Conservation (phyloP, 371 early-diverging fungal species). For the Choanephora cucurbitarum region DNA sequence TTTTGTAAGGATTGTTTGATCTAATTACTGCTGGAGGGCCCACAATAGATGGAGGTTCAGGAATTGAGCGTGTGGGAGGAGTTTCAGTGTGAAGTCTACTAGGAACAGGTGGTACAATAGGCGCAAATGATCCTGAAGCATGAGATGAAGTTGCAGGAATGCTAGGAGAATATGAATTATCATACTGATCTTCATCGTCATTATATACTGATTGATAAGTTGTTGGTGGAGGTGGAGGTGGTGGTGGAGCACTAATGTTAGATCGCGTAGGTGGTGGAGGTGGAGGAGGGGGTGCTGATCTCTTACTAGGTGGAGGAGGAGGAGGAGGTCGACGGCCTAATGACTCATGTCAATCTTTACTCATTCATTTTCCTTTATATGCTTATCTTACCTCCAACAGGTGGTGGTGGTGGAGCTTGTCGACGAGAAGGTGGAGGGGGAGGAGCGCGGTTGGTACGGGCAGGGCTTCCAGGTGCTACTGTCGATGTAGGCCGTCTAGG, state of each 20-base stretch:
- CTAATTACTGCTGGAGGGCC: slow-evolving; percentile 5
- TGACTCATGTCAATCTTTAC: no score
- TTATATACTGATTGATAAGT: not conserved
- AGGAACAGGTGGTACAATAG: slow-evolving; percentile 15
- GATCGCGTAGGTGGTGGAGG: slow-evolving; percentile 5
- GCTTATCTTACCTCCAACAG: slow-evolving; percentile 33
- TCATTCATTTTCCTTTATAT: no score
- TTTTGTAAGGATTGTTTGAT: slow-evolving; percentile 29
- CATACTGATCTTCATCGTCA: not conserved
- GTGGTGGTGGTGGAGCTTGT: slow-evolving; percentile 35
- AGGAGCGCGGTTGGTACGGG: slow-evolving; percentile 31
- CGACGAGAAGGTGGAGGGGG: slow-evolving; percentile 42
- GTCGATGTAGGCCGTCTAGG: slow-evolving; percentile 24
- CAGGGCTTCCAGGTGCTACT: not conserved
- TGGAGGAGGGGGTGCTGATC: slow-evolving; percentile 19
- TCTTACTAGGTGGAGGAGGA: slow-evolving; percentile 30
- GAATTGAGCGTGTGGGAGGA: not conserved
- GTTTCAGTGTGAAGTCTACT: not conserved
- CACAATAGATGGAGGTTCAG: slow-evolving; percentile 3
- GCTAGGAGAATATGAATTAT: not conserved
- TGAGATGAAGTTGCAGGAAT: not conserved
- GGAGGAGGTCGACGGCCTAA: slow-evolving; percentile 48
- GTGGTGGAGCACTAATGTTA: slow-evolving; percentile 13
- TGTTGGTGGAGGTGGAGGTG: slow-evolving; percentile 9
- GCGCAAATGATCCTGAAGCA: not conserved